Conservation (phyloP, 129 eudicot genomes). For the Artemisia annua region DNA sequence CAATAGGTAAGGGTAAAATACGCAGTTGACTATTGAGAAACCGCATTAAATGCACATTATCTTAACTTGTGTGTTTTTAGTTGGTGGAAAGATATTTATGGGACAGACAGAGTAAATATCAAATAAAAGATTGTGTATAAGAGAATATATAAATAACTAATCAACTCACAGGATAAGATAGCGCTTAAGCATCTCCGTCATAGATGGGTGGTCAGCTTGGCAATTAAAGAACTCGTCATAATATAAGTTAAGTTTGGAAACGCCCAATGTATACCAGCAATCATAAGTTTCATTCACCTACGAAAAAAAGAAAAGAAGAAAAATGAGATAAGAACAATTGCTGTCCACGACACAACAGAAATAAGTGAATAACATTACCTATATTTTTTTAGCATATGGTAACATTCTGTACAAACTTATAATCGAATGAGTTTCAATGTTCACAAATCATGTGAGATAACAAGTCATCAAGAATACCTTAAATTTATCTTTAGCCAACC, state of each 20-base stretch:
- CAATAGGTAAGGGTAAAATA: too few species aligned
- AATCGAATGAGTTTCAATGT: conserved; percentile 3
- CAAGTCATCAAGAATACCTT: conserved; percentile 49
- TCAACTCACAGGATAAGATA: conserved; percentile 76
- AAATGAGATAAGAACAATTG: neutral
- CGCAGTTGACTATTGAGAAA: too few species aligned
- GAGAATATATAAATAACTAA: neutral
- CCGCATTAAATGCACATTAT: too few species aligned
- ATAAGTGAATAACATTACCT: too few species aligned
- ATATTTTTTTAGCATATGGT: too few species aligned
- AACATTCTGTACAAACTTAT: neutral
- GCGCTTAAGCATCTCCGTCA: conserved; percentile 71
- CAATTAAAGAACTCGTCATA: conserved; percentile 70
- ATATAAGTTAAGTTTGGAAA: conserved; percentile 71
- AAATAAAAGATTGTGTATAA: neutral
- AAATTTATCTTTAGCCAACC: conserved; percentile 74
- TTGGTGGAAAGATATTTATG: too few species aligned
- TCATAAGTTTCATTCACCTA: conserved; percentile 92
- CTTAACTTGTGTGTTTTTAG: too few species aligned
- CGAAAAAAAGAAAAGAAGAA: conserved; percentile 12
- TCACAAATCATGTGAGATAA: conserved; percentile 10
- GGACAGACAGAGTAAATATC: neutral
- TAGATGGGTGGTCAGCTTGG: conserved; percentile 70
- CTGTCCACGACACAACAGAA: too few species aligned
- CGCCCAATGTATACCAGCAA: conserved; percentile 90